Evolutionary conservation across 2,329 filamentous ascomycete species (phyloP), one percentile per base, ranked within the genome.

Genomic region (Ophiostoma populinum): DNA sequence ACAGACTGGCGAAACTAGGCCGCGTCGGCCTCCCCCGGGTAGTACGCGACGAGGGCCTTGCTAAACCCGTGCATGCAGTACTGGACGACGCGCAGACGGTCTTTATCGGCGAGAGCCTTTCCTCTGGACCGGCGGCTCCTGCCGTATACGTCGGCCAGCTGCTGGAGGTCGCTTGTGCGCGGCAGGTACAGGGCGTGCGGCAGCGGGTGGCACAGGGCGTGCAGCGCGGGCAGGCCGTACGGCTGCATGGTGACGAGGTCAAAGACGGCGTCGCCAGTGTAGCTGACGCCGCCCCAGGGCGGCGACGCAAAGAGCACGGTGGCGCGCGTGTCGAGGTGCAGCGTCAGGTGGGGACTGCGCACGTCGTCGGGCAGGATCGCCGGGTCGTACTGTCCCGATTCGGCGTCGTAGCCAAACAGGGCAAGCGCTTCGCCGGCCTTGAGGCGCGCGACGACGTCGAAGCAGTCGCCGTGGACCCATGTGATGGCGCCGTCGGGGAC

Each of bases 21-120:
- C 30, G 20, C 7, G 4, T 28, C 28, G 5, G 45, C 53, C 5
- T 67, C 29, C 10, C 47, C 54, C 4, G 68, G 67, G 16, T 75
- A 57, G 46, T 72, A 77, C 20, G 66, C 70, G n/a, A 74, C 70
- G 53, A 77, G 55, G 36, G 77, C 80, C 56, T 94, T 94, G 54
- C 86, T 94, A 6, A 80, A 80, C 10, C 85, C 83, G 46, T 80
- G 67, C 59, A 92, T 81, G 50, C 86, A 93, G 52, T 95, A 95
- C 58, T 98, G 90, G 32, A 81, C 71, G 18, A 87, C 75, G 29
- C 78, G 71, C 13, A 82, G 62, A 53, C 56, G 9, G 57, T 57
- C 44, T 2, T 61, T 6, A 7, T 6, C 29, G 16, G 32, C 16
- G 7, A 12, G 18, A 4, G n/a, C 16, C 8, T n/a, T n/a, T n/a